phyloP scores from a whole-genome alignment of 2,329 filamentous ascomycete species.

The Sarocladium kiliense region DNA sequence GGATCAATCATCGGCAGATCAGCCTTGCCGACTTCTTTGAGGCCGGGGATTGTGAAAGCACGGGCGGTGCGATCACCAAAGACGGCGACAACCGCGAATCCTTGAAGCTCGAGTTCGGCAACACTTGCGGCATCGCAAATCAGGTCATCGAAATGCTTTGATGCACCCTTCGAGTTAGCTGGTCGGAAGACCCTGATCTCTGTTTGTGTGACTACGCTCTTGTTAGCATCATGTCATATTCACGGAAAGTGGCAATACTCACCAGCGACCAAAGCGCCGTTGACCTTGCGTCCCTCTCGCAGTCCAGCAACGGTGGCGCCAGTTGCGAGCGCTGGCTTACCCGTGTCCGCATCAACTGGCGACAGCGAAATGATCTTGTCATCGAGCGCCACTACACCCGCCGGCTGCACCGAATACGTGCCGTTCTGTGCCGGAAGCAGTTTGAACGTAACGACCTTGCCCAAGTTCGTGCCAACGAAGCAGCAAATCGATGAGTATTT shows the following conservation, averaged over 20 bases:
- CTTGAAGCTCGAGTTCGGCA: constrained; percentile 67
- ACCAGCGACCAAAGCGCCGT: constrained; percentile 76
- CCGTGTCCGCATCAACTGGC: constrained; percentile 75
- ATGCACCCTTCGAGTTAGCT: constrained; percentile 79
- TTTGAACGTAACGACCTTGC: constrained; percentile 85
- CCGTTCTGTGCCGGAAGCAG: constrained; percentile 69
- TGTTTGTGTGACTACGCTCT: constrained; percentile 52
- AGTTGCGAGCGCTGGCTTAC: constrained; percentile 69
- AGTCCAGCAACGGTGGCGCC: constrained; percentile 71
- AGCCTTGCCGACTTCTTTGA: constrained; percentile 75
- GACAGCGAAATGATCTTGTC: constrained; percentile 69
- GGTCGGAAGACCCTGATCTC: constrained; percentile 88
- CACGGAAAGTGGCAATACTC: constrained; percentile 22
- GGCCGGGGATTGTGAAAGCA: constrained; percentile 78
- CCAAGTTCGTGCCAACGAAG: constrained; percentile 83
- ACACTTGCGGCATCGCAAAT: constrained; percentile 79
- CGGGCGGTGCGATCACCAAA: constrained; percentile 79
- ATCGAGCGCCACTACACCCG: constrained; percentile 62
- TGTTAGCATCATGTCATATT: background rate
- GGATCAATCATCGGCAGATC: constrained; percentile 68
- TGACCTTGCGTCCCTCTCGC: constrained; percentile 66
- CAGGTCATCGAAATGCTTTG: constrained; percentile 79
- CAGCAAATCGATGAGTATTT: constrained; percentile 91
- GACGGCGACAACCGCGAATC: constrained; percentile 74
- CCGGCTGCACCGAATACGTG: constrained; percentile 64